Evolutionary conservation across 2,329 filamentous ascomycete species (phyloP), one percentile per base, ranked within the genome.

Genomic region (Aureobasidium sp.): DNA sequence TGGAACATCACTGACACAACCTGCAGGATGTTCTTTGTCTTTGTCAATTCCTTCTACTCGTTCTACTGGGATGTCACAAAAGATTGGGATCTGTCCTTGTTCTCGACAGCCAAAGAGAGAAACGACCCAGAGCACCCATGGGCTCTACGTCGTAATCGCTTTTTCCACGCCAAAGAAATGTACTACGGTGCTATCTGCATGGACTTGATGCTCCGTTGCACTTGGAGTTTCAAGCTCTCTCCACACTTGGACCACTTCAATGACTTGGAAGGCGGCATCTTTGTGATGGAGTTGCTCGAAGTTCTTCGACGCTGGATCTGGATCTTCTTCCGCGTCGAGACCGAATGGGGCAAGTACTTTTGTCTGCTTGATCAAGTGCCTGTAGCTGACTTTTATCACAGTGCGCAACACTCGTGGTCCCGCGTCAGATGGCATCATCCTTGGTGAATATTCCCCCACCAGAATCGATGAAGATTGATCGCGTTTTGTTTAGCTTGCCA

Each of bases 61-160:
- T 98, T 98, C 82, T 99, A 96, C 84, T 99, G 96, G 96, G 96
- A 99, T 74, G 90, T 98, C 36, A 87, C 93, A 64, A 96, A 95
- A 81, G 96, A 99, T 83, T 99, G 96, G 96, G 96, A 98, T 75
- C 85, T 99, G 68, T 93, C 92, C 0, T 85, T 98, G 18, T 93
- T 98, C 75, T 88, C 91, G 3, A 53, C 68, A 1, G 77, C 84
- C 2, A 77, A 81, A 18, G 84, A 88, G 68, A 88, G 91, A 69
- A 84, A 84, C 69, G 84, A 86, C 15, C 85, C 86, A 2, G 88
- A 91, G 31, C 87, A 95, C 71, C 88, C 93, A 0, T 96, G 88
- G 76, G 96, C 93, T 1, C 84, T 99, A 51, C 90, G 96, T 33
- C 86, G 90, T 59, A 86, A 91, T 65, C 87, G 95, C 25, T 87